A percentile compares a stretch with the other conserved stretches of the same genome.
phyloP scores from a whole-genome alignment of 1,284 basidiomycete species.

The Sutorius eximius region DNA sequence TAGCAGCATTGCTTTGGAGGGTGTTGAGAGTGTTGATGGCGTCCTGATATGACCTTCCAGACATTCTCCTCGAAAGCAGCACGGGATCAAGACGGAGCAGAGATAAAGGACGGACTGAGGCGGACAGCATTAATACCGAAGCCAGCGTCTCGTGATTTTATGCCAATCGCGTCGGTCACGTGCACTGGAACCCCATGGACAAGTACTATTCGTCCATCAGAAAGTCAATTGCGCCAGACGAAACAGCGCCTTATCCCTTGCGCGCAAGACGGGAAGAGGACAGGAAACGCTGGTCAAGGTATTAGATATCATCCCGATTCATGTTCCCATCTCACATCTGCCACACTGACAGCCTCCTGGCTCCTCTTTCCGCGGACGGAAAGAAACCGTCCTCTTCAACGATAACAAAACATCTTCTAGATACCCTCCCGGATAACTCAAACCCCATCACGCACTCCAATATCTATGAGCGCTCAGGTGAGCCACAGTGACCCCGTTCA shows the following conservation, averaged over 20 bases:
- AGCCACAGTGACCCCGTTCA: conserved; percentile 5
- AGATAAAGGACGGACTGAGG: conserved; percentile 15
- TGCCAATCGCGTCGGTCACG: conserved; percentile 9
- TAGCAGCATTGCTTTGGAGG: conserved; percentile 92
- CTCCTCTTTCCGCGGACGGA: conserved; percentile 33
- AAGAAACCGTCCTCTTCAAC: conserved; percentile 42
- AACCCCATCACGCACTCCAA: conserved; percentile 77
- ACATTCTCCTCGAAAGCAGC: conserved; percentile 41
- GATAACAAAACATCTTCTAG: conserved; percentile 56
- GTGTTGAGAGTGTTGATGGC: conserved; percentile 89
- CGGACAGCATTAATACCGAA: conserved; percentile 8
- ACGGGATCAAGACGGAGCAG: conserved; percentile 3
- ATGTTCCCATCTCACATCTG: background rate
- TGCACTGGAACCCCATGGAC: conserved; percentile 38
- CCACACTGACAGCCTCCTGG: conserved; percentile 29
- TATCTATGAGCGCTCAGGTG: conserved; percentile 58
- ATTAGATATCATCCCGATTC: background rate
- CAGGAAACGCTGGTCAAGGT: conserved; percentile 20
- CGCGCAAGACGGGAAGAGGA: conserved; percentile 21
- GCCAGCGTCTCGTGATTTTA: conserved; percentile 1
- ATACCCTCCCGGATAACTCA: conserved; percentile 53
- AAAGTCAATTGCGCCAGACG: conserved; percentile 31
- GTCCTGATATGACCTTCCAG: conserved; percentile 60
- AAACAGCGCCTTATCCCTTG: conserved; percentile 8
- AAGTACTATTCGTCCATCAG: conserved; percentile 41